Evolutionary conservation across 164 flowering plant species (phyloP), one percentile per base, ranked within the genome.

Genomic region (Stephania japonica): DNA sequence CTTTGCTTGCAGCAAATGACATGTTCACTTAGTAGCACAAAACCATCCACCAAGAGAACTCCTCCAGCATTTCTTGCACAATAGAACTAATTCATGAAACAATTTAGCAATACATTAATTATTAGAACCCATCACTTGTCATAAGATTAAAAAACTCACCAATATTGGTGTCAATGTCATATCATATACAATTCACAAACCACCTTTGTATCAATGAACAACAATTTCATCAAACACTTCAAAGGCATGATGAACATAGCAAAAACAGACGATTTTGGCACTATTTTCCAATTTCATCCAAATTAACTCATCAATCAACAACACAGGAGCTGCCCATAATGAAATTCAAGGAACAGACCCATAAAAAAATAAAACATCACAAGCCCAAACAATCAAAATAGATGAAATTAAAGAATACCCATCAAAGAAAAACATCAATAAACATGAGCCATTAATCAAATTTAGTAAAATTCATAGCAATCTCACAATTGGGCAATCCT

Each of bases 1-100:
- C 72, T 56, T 81, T 82, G 80, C 82, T 80, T 67, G 83, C 72
- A 80, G 75, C 70, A 69, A 81, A 76, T 65, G 87, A 85, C 92
- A 87, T 87, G 65, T 78, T 76, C 80, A 78, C 23, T 53, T 62
- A 65, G 59, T 42, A 59, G 44, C 69, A 63, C 43, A 66, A 59
- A 76, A 49, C n/a, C 67, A 64, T 25, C 23, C 70, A 78, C 53
- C 66, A 62, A 70, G 68, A 70, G 21, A 70, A 72, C 6, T 59
- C 53, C 77, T 68, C 75, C 74, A 81, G 81, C 76, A 74, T 76
- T 27, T 50, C 65, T 50, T 75, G 70, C 49, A 72, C 65, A 68
- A 67, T 49, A 59, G 62, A 75, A 59, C 64, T 69, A 65, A 69
- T 73, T 67, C 67, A 81, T 82, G 70, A 68, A 69, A 73, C 7